These are phyloP conservation scores for Neurospora hispaniola DNA, from an alignment of 495 filamentous ascomycete species.

Conservation along the genomic window DNA sequence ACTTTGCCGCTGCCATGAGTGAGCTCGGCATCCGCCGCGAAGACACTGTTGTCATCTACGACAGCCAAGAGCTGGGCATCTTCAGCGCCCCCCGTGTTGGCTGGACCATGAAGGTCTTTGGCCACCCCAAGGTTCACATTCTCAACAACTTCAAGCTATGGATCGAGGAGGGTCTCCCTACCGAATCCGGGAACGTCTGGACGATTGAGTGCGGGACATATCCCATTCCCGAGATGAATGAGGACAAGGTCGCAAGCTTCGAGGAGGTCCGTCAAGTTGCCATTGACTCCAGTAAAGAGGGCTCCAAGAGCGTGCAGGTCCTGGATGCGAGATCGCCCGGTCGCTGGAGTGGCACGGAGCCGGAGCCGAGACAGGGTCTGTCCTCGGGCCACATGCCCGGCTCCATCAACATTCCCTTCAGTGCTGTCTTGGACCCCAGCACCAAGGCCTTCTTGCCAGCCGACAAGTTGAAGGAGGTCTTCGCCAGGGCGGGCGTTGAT, in stretches of 20 bases:
- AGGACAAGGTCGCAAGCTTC: conserved; percentile 45
- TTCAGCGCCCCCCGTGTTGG: conserved; percentile 88
- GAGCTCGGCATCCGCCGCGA: conserved; percentile 73
- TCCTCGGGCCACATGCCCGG: conserved; percentile 86
- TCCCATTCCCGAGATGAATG: conserved; percentile 41
- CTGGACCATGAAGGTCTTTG: conserved; percentile 86
- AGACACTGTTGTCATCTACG: conserved; percentile 88
- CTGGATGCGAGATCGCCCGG: conserved; percentile 76
- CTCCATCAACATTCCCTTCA: conserved; percentile 72
- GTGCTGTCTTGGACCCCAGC: conserved; percentile 66
- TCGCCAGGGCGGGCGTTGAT: conserved; percentile 66
- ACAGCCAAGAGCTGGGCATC: conserved; percentile 76
- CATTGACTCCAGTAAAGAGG: conserved; percentile 65
- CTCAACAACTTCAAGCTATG: conserved; percentile 91
- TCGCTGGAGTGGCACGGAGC: conserved; percentile 71
- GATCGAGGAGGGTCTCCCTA: conserved; percentile 70
- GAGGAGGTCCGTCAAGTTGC: conserved; percentile 72
- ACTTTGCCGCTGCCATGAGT: conserved; percentile 81
- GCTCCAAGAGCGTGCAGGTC: conserved; percentile 70
- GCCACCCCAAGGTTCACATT: conserved; percentile 80
- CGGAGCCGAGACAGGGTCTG: conserved; percentile 80
- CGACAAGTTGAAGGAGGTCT: conserved; percentile 62
- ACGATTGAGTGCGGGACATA: conserved; percentile 48
- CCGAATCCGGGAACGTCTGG: conserved; percentile 64
- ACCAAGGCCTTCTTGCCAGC: conserved; percentile 70